Evolutionary conservation across 2,329 filamentous ascomycete genomes (phyloP), one percentile per base, ranked within the genome.

Genomic region (Chaetomium strumarium): DNA sequence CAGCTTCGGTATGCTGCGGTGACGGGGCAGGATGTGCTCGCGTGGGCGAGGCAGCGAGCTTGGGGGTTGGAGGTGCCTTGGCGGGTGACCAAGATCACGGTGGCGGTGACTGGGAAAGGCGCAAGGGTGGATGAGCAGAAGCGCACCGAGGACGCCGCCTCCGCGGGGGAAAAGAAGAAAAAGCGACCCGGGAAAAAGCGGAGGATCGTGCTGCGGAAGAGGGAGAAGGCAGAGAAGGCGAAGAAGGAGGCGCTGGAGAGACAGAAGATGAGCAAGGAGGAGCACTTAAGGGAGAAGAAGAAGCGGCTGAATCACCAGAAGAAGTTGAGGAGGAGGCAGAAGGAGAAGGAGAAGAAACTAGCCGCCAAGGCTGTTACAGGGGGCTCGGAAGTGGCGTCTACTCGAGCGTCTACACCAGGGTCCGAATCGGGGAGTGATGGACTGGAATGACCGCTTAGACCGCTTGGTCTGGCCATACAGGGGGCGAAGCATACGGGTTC

Each of bases 1-100:
- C 63, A 72, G 57, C 79, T 78, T 52, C 65, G 64, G 30, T 60
- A 60, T n/a, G 70, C 72, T 3, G 78, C 81, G 2, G 67, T 85
- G 11, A 75, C 66, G 30, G 76, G 74, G 6, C 75, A 78, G n/a
- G 73, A 79, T 13, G 65, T 85, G 13, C 47, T 78, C 2, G 61
- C 61, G 19, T 67, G 71, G 55, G 73, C 74, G n/a, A 62, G 60
- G 42, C 66, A 63, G 59, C 69, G 74, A 49, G 70, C 71, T 7
- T 84, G 80, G 80, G 81, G 81, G 0, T 64, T 80, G 39, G 80
- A 84, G 64, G 70, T 79, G 58, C 80, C 81, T 1, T 85, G 82
- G 82, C 74, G 74, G 51, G 79, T 83, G 13, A 73, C 68, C 4
- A 69, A 67, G 30, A 67, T 81, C 31, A 65, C 60, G 1, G 61